phyloP scores from a whole-genome alignment of 257 asterid species.

The Plantago major region DNA sequence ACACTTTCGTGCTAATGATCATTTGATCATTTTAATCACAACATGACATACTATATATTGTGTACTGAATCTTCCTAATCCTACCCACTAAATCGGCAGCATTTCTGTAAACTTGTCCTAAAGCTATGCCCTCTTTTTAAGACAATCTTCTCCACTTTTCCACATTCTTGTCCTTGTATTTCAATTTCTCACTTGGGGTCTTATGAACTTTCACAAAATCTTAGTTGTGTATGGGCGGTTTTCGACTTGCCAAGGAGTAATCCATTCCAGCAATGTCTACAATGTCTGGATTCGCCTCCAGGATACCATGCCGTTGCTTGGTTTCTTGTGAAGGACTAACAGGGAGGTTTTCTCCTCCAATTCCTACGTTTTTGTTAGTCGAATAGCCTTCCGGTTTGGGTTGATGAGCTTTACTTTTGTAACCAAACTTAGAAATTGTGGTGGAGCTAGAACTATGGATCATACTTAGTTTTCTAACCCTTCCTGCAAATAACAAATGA shows the following conservation, averaged over 20 bases:
- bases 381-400: constrained; percentile 17
- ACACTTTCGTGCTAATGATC: constrained; percentile 6
- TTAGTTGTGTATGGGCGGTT: constrained; percentile 68
- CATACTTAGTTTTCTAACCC: constrained; percentile 53
- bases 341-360: constrained; percentile 1
- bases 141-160: constrained; percentile 13
- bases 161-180: not conserved
- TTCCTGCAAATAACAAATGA: constrained; percentile 50
- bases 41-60: constrained; percentile 15
- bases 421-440: constrained; percentile 58
- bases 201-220: not conserved
- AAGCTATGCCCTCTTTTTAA: constrained; percentile 6
- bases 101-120: constrained; percentile 39
- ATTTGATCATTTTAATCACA: constrained; percentile 14
- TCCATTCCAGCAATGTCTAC: constrained; percentile 73
- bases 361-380: constrained; percentile 10
- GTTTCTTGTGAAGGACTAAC: constrained; percentile 13
- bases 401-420: constrained; percentile 24
- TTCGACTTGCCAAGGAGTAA: constrained; percentile 61
- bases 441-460: constrained; percentile 36
- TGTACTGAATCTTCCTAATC: constrained; percentile 37
- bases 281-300: constrained; percentile 28
- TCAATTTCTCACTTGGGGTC: not conserved
- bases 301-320: not conserved
- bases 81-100: constrained; percentile 40